Evolutionary conservation across 164 flowering plant genomes (phyloP).

Genomic region (Macadamia integrifolia): DNA sequence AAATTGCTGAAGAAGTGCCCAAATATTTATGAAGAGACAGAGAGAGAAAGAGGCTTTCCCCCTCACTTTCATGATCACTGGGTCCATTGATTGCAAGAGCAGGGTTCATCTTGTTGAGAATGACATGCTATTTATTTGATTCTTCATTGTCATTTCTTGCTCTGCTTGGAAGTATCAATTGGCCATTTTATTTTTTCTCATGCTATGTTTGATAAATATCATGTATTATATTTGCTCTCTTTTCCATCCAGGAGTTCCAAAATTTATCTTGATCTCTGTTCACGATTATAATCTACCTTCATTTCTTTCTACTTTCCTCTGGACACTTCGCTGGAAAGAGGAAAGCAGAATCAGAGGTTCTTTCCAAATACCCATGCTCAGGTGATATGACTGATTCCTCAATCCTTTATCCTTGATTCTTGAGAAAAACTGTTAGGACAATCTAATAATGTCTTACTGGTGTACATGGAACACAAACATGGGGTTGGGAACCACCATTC

Average conservation of each 20-base stretch:
- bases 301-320: conserved; percentile 69
- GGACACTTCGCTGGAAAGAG: conserved; percentile 96
- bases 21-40: no score
- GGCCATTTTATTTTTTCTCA: background rate
- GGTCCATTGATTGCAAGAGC: no score
- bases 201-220: background rate
- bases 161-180: background rate
- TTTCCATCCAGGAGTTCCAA: conserved; percentile 68
- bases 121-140: no score
- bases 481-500: no score
- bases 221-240: background rate
- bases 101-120: no score
- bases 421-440: background rate
- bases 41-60: no score
- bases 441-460: no score
- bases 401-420: background rate
- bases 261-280: conserved; percentile 86
- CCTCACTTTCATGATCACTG: no score
- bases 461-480: no score
- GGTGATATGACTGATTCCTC: conserved; percentile 36
- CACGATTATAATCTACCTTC: conserved; percentile 93
- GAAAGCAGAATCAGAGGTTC: conserved; percentile 90
- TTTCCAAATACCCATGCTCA: conserved; percentile 75
- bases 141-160: background rate
- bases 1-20: no score